Evolutionary conservation across 495 filamentous ascomycete species (phyloP), one percentile per base, ranked within the genome.

Genomic region (Penicillium turbatum): DNA sequence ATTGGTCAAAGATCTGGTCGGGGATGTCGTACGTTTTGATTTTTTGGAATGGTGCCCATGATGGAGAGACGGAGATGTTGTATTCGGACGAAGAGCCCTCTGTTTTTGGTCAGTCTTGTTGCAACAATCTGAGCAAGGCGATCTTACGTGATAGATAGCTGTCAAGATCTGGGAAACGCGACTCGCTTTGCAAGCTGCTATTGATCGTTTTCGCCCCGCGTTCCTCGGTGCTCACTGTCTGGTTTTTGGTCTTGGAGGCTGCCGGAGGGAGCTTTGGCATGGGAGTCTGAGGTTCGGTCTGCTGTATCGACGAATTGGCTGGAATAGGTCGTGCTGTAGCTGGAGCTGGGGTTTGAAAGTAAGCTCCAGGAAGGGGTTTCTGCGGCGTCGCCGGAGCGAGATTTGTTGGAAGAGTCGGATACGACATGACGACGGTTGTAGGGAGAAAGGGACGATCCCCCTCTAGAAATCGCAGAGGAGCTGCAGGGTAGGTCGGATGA

Each of bases 51-150:
- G 93, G 93, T 19, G 86, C 83, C 90, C 90, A 96, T 62, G 92
- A 79, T 56, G 73, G 62, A 15, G 74, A 67, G 6, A 75, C 69
- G 47, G 79, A 72, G 21, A 96, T 68, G 60, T 97, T 91, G 71
- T 97, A 97, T 59, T 97, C 91, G 57, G 88, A 91, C 1, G 90
- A 95, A 64, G 85, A 86, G 61, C 87, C 87, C 75, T 96, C 91
- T 84, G 53, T 32, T 50, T 5, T 54, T 41, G 29, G 37, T 62
- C 40, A 56, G 54, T 57, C 21, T 16, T 30, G 15, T 47, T 37
- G 30, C 0, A 29, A 29, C 13, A 26, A 19, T 42, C 10, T 13
- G 5, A 42, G 15, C 17, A 9, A 13, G 8, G n/a, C 51, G 34
- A 34, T 83, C 87, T 78, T 79, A 97, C 92, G 91, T 65, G 83